Evolutionary conservation across 1,139 yeast genomes (phyloP), one percentile per base, ranked within the genome.

Genomic region (Geotrichum europaeum): DNA sequence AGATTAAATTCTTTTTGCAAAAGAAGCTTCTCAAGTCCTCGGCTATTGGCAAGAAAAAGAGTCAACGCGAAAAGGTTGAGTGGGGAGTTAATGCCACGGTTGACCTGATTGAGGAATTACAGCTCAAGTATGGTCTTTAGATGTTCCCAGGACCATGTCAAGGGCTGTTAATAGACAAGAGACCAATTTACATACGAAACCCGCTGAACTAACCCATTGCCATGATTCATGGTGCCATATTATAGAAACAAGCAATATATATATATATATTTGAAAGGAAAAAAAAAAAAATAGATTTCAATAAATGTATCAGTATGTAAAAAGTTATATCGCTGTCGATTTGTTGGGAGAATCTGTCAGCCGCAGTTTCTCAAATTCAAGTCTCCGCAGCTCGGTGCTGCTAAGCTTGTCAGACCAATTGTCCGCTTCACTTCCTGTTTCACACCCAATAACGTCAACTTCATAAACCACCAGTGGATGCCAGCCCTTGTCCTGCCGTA

Each of bases 331-430:
- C n/a, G n/a, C 45, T 2, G 18, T 2, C 20, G 47, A 18, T 3
- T 40, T 40, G 20, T 7, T 40, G 18, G 47, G 47, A 18, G n/a
- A n/a, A 15, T 40, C 47, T n/a, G 6, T 18, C 20, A 40, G 20
- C 47, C 47, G 47, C 18, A 57, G 18, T 47, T 54, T 52, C 58
- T 68, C 70, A 51, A 74, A 57, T 47, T 73, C 76, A 20, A 61
- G 67, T 58, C 70, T 63, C 55, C 86, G 75, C 45, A 81, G 68
- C 52, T 78, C 78, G 0, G 99, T 94, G 59, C 97, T 89, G 68
- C 98, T 91, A 60, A 95, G 70, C 71, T 95, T 95, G 40, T 86
- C 89, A 52, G 80, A 78, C 81, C 87, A 87, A 51, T 73, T 72
- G 52, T 82, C 83, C n/a, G 75, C 78, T 49, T 81, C 82, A 20